Evolutionary conservation across 257 asterid genomes (phyloP), one percentile per base, ranked within the genome.

Genomic region (Salvia miltiorrhiza): DNA sequence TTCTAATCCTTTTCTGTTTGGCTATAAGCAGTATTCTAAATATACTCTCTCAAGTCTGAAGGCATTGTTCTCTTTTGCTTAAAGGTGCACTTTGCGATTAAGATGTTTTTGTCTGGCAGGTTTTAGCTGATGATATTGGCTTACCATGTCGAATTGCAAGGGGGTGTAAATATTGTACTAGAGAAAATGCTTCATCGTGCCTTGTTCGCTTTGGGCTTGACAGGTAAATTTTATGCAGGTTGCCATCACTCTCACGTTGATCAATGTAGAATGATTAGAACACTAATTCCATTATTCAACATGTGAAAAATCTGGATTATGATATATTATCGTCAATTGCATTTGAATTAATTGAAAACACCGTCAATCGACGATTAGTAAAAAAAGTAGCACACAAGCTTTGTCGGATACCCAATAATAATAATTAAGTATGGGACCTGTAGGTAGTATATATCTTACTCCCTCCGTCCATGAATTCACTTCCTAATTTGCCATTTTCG

Each of bases 141-240:
- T 85, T 94, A 78, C 97, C 97, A 17, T 94, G 99, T 79, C 96
- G 99, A 79, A 86, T 91, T 74, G 99, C 96, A 26, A 94, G 81
- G 78, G 99, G 99, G 76, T 94, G 99, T 81, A 91, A 78, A 69
- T 84, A 81, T 83, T 94, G 99, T 76, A 77, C 69, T 11, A 81
- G 92, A 73, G 85, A 82, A 30, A 89, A 94, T 81, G 96, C 95
- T 77, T 89, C 97, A 63, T 91, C 99, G 7, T 94, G 99, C 78
- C 96, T 94, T 53, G 95, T 94, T 78, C 97, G 88, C 30, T 87
- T 94, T 75, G 97, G 89, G 69, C 74, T 73, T 52, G 97, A 91
- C 78, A 94, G 97, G 99, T 94, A 83, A 72, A 17, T 65, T 9
- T 64, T 41, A 68, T 73, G 72, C 65, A 9, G 9, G 30, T 65